Conservation (phyloP, 768 basidiomycete species). For the Rhodocollybia butyracea region DNA sequence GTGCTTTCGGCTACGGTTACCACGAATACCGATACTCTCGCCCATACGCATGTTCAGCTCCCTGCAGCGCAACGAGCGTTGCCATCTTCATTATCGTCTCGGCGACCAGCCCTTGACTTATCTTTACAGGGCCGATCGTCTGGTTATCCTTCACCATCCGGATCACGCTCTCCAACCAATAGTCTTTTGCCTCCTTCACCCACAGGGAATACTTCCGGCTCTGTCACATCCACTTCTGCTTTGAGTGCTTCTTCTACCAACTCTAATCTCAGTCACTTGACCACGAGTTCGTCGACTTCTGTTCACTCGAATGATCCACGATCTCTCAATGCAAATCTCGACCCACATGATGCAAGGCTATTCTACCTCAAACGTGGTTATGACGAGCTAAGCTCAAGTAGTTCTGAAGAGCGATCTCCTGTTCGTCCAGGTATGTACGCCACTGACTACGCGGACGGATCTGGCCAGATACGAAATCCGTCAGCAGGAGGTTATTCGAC, state of each 20-base stretch:
- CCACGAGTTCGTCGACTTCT: slow-evolving; percentile 1
- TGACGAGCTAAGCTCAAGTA: slow-evolving; percentile 1
- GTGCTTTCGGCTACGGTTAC: slow-evolving; percentile 24
- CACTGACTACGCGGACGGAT: neutral
- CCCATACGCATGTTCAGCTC: slow-evolving; percentile 16
- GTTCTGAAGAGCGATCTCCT: slow-evolving; percentile 1
- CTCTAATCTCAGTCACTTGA: slow-evolving; percentile 1
- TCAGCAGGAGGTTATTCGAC: neutral
- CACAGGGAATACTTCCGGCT: neutral
- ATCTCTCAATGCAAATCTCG: slow-evolving; percentile 2
- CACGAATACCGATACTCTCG: slow-evolving; percentile 3
- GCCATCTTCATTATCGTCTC: too few relatives aligned
- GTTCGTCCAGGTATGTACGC: neutral
- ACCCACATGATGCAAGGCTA: slow-evolving; percentile 5
- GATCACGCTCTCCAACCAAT: neutral
- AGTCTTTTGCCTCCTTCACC: neutral
- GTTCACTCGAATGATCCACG: slow-evolving; percentile 2
- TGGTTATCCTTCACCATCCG: neutral
- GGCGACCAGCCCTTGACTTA: neutral
- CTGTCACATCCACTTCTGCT: neutral
- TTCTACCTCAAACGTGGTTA: slow-evolving; percentile 4
- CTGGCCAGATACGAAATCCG: neutral
- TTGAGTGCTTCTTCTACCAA: slow-evolving; percentile 1
- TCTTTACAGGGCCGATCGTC: neutral
- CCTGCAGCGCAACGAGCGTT: slow-evolving; percentile 24